Conservation (phyloP, 805 yeast genomes). For the Candida fluviatilis region DNA sequence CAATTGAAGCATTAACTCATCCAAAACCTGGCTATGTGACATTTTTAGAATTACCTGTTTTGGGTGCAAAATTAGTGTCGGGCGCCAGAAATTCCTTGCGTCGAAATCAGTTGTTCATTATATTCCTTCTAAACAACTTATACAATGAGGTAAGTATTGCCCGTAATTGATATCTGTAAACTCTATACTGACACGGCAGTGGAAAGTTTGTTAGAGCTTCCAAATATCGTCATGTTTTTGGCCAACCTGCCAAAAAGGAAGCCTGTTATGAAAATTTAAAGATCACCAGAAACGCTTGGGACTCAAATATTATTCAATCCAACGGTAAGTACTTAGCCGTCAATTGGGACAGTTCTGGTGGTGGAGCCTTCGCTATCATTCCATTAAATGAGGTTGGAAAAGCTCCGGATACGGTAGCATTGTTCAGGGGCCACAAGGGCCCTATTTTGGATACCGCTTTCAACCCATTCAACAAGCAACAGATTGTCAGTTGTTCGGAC, state of each 20-base stretch:
- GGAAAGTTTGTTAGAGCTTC: constrained; percentile 94
- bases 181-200: constrained; percentile 29
- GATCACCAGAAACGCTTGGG: constrained; percentile 92
- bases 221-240: constrained; percentile 93
- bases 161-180: neutral
- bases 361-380: constrained; percentile 95
- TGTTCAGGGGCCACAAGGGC: constrained; percentile 94
- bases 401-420: constrained; percentile 87
- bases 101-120: too few species aligned
- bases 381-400: constrained; percentile 86
- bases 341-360: constrained; percentile 94
- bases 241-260: constrained; percentile 74
- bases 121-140: too few species aligned
- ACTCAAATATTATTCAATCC: constrained; percentile 81
- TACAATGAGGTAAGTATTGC: neutral
- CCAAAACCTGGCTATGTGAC: too few species aligned
- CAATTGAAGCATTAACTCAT: too few species aligned
- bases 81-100: neutral
- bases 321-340: constrained; percentile 84
- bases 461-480: constrained; percentile 80
- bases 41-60: too few species aligned
- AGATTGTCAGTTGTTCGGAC: constrained; percentile 76
- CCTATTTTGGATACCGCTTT: constrained; percentile 94
- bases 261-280: constrained; percentile 69
- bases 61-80: constrained; percentile 1